Percentiles rank a stretch among this genome's conserved stretches.
Conservation (phyloP, 2,329 filamentous ascomycete species). For the Polychaeton citri region DNA sequence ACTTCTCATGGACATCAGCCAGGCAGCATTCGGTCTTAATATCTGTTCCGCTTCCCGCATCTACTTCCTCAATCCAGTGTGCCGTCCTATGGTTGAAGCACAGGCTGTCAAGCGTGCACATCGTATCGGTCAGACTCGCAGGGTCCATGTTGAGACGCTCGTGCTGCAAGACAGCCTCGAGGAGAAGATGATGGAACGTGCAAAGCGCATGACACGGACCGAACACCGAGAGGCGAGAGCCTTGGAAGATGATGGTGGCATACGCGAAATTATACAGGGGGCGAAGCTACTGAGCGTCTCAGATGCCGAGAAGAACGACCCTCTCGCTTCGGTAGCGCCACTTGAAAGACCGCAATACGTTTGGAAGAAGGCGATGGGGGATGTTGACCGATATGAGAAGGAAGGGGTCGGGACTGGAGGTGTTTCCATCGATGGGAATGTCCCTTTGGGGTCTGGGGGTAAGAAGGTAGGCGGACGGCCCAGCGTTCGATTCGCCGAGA, state of each 20-base stretch:
- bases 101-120: constrained; percentile 87
- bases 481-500: no score
- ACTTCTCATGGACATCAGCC: constrained; percentile 78
- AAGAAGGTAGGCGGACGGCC: no score
- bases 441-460: no score
- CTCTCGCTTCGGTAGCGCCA: no score
- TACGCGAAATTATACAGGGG: constrained; percentile 45
- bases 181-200: constrained; percentile 64
- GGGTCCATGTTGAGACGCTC: constrained; percentile 74
- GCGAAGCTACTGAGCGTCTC: constrained; percentile 36
- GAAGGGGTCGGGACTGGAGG: no score
- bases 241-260: constrained; percentile 44
- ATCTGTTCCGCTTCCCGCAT: constrained; percentile 71
- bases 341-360: no score
- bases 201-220: constrained; percentile 58
- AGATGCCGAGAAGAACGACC: constrained; percentile 13
- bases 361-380: no score
- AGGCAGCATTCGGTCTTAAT: constrained; percentile 79
- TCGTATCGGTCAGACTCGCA: constrained; percentile 67
- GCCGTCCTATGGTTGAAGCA: constrained; percentile 70
- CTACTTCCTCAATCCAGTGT: constrained; percentile 79
- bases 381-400: no score
- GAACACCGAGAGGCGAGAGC: constrained; percentile 42
- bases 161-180: constrained; percentile 71
- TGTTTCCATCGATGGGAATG: no score